A percentile compares a stretch with the other conserved stretches of the same genome.
phyloP scores from a whole-genome alignment of 2,329 filamentous ascomycete species.

The Microdochium bolleyi region DNA sequence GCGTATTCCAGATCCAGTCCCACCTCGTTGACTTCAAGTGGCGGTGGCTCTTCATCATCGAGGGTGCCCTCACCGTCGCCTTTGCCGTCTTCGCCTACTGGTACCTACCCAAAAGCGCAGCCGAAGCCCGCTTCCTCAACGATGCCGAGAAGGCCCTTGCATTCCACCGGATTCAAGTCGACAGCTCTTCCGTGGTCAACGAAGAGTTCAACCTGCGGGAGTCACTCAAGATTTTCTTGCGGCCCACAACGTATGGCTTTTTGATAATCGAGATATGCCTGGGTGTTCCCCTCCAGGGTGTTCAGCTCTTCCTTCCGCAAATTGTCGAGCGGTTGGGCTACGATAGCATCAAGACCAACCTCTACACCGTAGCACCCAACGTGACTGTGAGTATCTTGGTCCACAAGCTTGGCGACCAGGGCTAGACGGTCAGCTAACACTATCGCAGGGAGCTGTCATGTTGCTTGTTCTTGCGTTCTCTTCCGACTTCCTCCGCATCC shows the following conservation, averaged over 20 bases:
- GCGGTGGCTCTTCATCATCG: slow-evolving; percentile 47
- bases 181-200: slow-evolving; percentile 56
- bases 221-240: slow-evolving; percentile 40
- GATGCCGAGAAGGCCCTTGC: slow-evolving; percentile 61
- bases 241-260: slow-evolving; percentile 40
- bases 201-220: slow-evolving; percentile 45
- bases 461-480: slow-evolving; percentile 64
- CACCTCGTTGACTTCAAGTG: slow-evolving; percentile 28
- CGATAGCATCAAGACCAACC: slow-evolving; percentile 54
- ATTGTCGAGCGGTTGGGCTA: slow-evolving; percentile 44
- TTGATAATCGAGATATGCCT: slow-evolving; percentile 49
- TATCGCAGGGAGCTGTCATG: slow-evolving; percentile 53
- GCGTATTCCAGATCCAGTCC: slow-evolving; percentile 37
- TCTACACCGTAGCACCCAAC: slow-evolving; percentile 77
- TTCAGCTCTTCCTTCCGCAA: slow-evolving; percentile 45
- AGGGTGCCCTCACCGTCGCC: slow-evolving; percentile 47
- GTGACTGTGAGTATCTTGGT: slow-evolving; percentile 37
- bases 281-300: slow-evolving; percentile 49
- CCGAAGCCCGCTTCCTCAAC: slow-evolving; percentile 56
- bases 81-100: slow-evolving; percentile 58
- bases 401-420: background rate
- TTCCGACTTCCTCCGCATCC: slow-evolving; percentile 57
- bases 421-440: background rate
- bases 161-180: slow-evolving; percentile 66
- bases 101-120: slow-evolving; percentile 59